Base-by-base conservation (phyloP, 2,329 filamentous ascomycete genomes). In the Fusarium sp. region DNA sequence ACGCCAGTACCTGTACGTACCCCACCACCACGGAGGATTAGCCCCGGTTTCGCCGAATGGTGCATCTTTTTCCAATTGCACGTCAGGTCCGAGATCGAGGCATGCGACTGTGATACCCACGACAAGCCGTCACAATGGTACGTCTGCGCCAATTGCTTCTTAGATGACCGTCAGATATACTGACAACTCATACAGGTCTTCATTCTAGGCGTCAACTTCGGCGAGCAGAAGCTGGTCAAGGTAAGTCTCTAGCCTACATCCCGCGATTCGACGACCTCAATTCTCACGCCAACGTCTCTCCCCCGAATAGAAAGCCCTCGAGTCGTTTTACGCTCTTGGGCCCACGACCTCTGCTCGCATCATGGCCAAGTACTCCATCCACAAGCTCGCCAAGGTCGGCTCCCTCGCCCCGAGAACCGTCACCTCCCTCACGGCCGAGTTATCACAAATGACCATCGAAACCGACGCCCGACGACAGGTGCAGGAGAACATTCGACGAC, bases 391-490 rank as follows among this genome's bases (percentile, higher is more conserved):
- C 75, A 93, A 92, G 80, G 88, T 98, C 76, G 94, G 93, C 81
- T 88, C 91, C 9, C 85, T 99, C 23, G 88, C 91, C 52, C 91
- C 92, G 69, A 92, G 93, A 82, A 95, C 95, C 70, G 86, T 98
- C 76, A 92, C 94, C 62, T 92, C 93, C 63, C 87, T 99, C 70
- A 97, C 93, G 25, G 93, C 93, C 60, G 94, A 97, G 80, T 87
- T 99, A 45, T 94, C 95, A 18, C 92, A 92, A 64, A 95, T 99
- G 94, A 97, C 93, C 70, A 94, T 98, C 79, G 97, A 98, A 83
- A 97, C 93, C 83, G 95, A 98, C 79, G 88, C 97, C 74, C 88
- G 91, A 79, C 90, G 93, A 81, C 86, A 94, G 68, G 85, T 98
- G 41, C 89, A 92, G 79, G 94, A 98, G 59, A 97, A 98, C 80